Percentiles rank a stretch among this genome's conserved stretches.
Conservation (phyloP, 305 asterid genomes). For the Fraxinus paxiana region DNA sequence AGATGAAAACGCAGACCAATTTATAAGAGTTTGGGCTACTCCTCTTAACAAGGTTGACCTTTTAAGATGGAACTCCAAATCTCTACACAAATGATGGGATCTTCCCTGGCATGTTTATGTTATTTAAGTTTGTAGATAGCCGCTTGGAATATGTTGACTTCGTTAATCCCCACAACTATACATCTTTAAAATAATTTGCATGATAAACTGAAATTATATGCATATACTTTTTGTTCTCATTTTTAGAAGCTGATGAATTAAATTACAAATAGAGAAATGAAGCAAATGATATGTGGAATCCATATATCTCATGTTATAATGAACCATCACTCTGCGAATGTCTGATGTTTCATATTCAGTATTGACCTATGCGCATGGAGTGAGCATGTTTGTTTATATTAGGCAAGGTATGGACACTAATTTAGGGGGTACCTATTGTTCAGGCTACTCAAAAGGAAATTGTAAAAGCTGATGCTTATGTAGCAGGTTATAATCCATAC, state of each 20-base stretch:
- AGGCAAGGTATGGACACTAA: constrained; percentile 22
- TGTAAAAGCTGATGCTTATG: constrained; percentile 90
- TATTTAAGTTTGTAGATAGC: not conserved
- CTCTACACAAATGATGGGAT: not conserved
- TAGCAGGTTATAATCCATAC: constrained; percentile 56
- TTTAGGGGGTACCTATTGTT: constrained; percentile 18
- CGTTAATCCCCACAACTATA: not conserved
- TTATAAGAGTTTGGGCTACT: no score
- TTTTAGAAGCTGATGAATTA: not conserved
- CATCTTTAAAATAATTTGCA: not conserved
- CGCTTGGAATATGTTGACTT: not conserved
- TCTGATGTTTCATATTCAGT: not conserved
- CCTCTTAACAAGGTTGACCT: no score
- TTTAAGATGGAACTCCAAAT: no score
- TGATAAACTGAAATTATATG: not conserved
- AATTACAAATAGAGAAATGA: not conserved
- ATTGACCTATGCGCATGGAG: not conserved
- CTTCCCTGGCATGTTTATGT: not conserved
- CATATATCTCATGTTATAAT: not conserved
- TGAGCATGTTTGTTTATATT: constrained; percentile 12
- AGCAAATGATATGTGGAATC: not conserved
- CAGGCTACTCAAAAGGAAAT: constrained; percentile 95
- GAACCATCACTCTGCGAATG: not conserved
- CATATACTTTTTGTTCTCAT: not conserved
- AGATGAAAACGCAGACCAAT: no score